A percentile compares a stretch with the other conserved stretches of the same genome.
Evolutionary conservation across 2,329 filamentous ascomycete species (phyloP).

Genomic region (Diaporthe velutina): DNA sequence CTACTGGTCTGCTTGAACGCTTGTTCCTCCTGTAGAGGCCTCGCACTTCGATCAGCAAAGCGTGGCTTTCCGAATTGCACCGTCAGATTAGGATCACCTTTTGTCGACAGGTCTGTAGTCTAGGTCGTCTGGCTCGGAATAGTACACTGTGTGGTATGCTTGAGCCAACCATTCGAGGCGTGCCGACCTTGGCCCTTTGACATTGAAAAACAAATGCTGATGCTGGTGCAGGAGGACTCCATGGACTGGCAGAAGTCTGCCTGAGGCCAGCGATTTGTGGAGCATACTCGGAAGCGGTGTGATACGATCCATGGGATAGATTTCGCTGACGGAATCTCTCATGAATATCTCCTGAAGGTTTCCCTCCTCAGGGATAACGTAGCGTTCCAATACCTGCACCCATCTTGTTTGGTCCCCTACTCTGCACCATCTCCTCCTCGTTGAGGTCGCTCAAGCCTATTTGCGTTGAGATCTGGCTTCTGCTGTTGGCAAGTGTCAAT

Average conservation of each 20-base stretch:
- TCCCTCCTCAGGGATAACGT: background rate
- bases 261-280: background rate
- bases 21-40: background rate
- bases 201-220: background rate
- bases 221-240: background rate
- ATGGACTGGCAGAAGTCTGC: background rate
- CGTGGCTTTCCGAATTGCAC: background rate
- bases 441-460: background rate
- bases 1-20: no score
- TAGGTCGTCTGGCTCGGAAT: background rate
- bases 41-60: background rate
- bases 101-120: background rate
- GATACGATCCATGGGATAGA: background rate
- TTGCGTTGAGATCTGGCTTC: background rate
- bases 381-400: background rate
- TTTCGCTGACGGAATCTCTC: background rate
- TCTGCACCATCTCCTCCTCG: background rate
- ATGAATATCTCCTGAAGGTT: background rate
- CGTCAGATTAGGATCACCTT: background rate
- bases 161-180: background rate
- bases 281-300: background rate
- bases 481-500: background rate
- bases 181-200: background rate
- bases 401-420: background rate
- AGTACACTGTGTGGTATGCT: background rate